phyloP scores from a whole-genome alignment of 179 eudicot species.

The Heliamphora pulchella region DNA sequence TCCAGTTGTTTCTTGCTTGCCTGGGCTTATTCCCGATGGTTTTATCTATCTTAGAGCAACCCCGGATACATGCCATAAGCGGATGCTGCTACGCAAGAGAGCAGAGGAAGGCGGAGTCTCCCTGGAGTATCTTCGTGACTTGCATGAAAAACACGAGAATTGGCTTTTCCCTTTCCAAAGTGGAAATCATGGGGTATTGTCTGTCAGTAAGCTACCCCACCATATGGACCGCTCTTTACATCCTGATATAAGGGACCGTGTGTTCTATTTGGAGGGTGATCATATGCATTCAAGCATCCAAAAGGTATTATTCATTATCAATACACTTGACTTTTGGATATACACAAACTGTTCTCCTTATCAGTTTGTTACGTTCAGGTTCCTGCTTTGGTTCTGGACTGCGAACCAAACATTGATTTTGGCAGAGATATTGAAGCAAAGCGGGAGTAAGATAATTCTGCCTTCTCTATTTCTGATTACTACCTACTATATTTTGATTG shows the following conservation, averaged over 20 bases:
- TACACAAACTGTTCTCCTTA: neutral
- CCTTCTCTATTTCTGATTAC: neutral
- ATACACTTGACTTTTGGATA: neutral
- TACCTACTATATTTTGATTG: neutral
- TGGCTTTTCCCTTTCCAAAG: slow-evolving; percentile 78
- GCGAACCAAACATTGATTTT: slow-evolving; percentile 88
- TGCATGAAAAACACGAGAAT: slow-evolving; percentile 96
- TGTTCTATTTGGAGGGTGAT: slow-evolving; percentile 71
- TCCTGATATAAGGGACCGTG: slow-evolving; percentile 70
- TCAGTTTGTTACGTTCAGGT: slow-evolving; percentile 37
- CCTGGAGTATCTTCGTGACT: slow-evolving; percentile 69
- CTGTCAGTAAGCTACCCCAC: slow-evolving; percentile 52
- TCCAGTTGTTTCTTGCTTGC: slow-evolving; percentile 84
- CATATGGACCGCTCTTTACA: slow-evolving; percentile 45
- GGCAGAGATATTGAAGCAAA: slow-evolving; percentile 86
- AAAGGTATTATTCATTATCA: slow-evolving; percentile 38
- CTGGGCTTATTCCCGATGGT: slow-evolving; percentile 90
- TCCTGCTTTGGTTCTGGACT: slow-evolving; percentile 87
- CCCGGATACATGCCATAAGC: slow-evolving; percentile 93
- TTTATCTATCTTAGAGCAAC: slow-evolving; percentile 93
- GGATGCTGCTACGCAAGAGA: slow-evolving; percentile 79
- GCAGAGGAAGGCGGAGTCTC: slow-evolving; percentile 85
- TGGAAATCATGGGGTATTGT: slow-evolving; percentile 65
- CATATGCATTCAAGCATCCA: slow-evolving; percentile 82
- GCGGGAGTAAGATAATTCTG: slow-evolving; percentile 40